Base-by-base conservation (phyloP, 306 rosid species). In the Mimosa pudica region DNA sequence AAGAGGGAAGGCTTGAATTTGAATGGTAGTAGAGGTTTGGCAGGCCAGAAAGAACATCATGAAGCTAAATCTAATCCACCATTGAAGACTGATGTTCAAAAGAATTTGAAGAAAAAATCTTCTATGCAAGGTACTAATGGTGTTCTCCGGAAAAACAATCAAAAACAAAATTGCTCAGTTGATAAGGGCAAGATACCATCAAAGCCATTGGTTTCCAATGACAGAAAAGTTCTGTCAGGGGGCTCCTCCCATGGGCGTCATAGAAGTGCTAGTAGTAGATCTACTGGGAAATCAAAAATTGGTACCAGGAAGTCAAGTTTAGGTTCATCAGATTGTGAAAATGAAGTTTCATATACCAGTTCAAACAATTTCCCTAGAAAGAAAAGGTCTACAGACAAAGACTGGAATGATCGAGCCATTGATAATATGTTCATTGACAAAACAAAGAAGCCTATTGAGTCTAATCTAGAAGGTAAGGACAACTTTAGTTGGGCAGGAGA, bases 61-160 rank as follows among this genome's bases (percentile, higher is more conserved):
- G 97, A 92, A 70, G 77, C 35, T 47, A 91, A 84, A 87, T 78
- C 88, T 76, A 89, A 79, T 83, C 92, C 75, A 74, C 73, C 86
- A 77, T 60, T 78, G 35, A 88, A 85, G 88, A 78, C 84, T 57
- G 86, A 70, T 81, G 82, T 48, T 77, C 91, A 89, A 79, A 91
- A 86, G 82, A 89, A 75, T 74, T 49, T 83, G 87, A 89, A 82
- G 7, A 87, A 80, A 85, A 93, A 86, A 79, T 74, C 93, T 65
- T 84, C 86, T 18, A 48, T 48, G 41, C 88, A 73, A 55, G 86
- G 77, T 73, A 51, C 87, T 62, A 88, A 87, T 52, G 86, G 88
- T 65, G 91, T 81, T 83, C 97, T 95, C 35, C 85, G 86, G 82
- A 94, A 92, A 89, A 95, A 95, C 78, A 91, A 92, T 84, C 96